phyloP scores from a whole-genome alignment of 768 basidiomycete genomes.

The Trametes gibbosa region DNA sequence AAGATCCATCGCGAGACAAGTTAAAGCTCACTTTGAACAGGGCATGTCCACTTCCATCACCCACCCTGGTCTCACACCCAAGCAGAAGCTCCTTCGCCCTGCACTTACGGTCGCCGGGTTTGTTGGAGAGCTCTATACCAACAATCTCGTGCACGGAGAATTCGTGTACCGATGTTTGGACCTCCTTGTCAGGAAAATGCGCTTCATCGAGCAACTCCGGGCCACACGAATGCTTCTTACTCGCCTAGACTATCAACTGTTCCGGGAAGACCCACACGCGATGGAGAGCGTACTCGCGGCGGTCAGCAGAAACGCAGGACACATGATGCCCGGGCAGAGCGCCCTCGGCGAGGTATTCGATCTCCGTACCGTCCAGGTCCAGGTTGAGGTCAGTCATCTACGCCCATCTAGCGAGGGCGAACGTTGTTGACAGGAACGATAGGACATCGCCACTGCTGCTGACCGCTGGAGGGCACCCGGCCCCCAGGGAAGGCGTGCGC shows the following conservation, averaged over 20 bases:
- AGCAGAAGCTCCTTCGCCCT: neutral
- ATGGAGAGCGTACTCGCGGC: neutral
- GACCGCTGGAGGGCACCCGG: neutral
- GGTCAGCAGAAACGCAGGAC: neutral
- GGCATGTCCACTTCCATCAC: neutral
- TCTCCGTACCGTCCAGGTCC: neutral
- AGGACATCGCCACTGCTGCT: neutral
- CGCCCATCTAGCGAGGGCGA: too few species aligned
- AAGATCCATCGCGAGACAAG: too few species aligned
- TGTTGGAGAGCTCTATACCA: conserved; percentile 11
- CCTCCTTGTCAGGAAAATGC: conserved; percentile 4
- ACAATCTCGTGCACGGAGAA: neutral
- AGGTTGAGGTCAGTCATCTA: neutral
- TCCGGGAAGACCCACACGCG: neutral
- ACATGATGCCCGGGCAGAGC: neutral
- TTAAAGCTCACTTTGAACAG: neutral
- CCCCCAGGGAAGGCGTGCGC: neutral
- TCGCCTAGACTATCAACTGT: conserved; percentile 1
- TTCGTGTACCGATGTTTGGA: conserved; percentile 7
- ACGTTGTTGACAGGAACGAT: neutral
- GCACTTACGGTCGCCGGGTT: conserved; percentile 7
- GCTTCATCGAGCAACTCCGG: conserved; percentile 18
- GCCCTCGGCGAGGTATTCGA: conserved; percentile 1
- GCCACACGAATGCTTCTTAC: conserved; percentile 11
- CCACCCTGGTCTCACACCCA: neutral